A percentile compares a stretch with the other conserved stretches of the same genome.
phyloP scores from a whole-genome alignment of 306 rosid genomes.

The Betula pendula region DNA sequence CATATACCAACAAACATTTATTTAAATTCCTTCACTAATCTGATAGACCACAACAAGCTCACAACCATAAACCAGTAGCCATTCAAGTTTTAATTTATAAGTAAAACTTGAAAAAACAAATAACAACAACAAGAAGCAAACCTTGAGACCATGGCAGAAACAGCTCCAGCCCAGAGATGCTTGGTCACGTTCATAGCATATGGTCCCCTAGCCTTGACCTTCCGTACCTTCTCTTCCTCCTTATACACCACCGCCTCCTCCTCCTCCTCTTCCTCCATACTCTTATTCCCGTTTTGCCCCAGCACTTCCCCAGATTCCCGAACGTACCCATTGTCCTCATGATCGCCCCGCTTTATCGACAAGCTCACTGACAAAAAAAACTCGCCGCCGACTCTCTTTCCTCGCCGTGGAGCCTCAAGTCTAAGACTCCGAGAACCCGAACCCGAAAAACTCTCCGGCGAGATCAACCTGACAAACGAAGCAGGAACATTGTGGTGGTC shows the following conservation, averaged over 20 bases:
- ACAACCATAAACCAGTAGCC: not conserved
- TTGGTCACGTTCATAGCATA: constrained; percentile 78
- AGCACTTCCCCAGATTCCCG: constrained; percentile 44
- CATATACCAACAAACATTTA: not conserved
- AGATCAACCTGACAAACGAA: constrained; percentile 41
- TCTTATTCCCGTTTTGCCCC: constrained; percentile 43
- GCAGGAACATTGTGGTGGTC: constrained; percentile 51
- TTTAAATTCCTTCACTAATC: not conserved
- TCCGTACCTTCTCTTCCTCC: constrained; percentile 35
- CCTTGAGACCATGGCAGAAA: constrained; percentile 98
- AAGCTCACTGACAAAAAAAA: constrained; percentile 74
- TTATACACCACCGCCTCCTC: not conserved
- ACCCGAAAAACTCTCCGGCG: constrained; percentile 28
- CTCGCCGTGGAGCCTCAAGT: constrained; percentile 23
- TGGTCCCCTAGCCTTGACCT: constrained; percentile 43
- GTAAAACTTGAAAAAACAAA: not conserved
- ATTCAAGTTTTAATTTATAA: too few species aligned
- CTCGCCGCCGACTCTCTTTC: constrained; percentile 24
- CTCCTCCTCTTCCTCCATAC: constrained; percentile 32
- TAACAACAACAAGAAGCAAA: not conserved
- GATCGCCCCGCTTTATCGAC: constrained; percentile 51
- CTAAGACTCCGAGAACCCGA: constrained; percentile 28
- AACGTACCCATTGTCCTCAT: constrained; percentile 44
- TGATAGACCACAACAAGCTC: not conserved
- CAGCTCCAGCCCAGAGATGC: constrained; percentile 94